Percentiles rank a stretch among this genome's conserved stretches.
phyloP scores from a whole-genome alignment of 225 moss, liverwort and hornwort species.

The Bryum argenteum region DNA sequence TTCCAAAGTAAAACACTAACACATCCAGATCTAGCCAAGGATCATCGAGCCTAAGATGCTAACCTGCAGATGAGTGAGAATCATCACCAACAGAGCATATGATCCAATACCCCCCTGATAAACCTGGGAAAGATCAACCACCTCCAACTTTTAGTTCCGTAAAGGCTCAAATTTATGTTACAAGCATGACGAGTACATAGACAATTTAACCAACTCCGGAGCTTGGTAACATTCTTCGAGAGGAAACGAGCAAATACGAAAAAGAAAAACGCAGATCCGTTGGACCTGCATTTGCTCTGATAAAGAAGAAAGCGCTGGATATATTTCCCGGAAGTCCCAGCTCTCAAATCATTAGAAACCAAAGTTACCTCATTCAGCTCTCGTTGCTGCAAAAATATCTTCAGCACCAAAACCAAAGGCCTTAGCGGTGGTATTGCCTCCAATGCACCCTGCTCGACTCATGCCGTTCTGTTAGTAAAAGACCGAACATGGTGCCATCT shows the following conservation, averaged over 20 bases:
- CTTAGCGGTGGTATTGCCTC: constrained; percentile 74
- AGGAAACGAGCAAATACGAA: neutral
- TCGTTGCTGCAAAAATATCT: constrained; percentile 96
- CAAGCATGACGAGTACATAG: neutral
- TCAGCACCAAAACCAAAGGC: constrained; percentile 92
- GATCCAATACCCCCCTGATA: constrained; percentile 98
- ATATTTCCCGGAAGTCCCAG: neutral
- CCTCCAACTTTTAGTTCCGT: constrained; percentile 11
- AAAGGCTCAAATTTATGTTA: neutral
- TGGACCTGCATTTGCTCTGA: neutral
- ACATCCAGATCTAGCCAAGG: neutral
- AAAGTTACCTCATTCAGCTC: constrained; percentile 88
- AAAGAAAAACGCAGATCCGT: neutral
- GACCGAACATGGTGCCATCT: neutral
- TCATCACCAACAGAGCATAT: constrained; percentile 94
- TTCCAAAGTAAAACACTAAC: no score
- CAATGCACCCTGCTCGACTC: constrained; percentile 69
- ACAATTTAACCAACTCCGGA: neutral
- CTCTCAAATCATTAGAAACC: neutral
- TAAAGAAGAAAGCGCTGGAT: neutral
- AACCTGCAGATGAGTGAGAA: constrained; percentile 94
- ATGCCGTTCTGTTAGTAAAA: constrained; percentile 7
- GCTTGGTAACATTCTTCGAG: neutral
- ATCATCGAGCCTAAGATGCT: constrained; percentile 10
- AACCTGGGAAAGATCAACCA: constrained; percentile 54